Conservation (phyloP, 352 stramenopile species). For the Thalassiosira hispida region DNA sequence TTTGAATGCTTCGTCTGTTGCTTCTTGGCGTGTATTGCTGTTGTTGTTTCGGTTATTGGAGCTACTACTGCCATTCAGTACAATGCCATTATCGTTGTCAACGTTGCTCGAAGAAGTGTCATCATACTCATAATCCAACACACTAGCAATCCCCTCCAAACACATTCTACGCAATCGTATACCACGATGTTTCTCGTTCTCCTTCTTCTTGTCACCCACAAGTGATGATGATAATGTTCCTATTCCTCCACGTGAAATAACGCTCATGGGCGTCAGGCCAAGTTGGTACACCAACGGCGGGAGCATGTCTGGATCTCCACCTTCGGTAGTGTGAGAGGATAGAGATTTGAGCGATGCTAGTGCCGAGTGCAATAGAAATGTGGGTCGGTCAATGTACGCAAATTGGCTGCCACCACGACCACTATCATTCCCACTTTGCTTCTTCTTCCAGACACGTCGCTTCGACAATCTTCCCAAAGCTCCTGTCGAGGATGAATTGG, state of each 20-base stretch:
- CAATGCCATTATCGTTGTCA: background rate
- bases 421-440: background rate
- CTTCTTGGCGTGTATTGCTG: background rate
- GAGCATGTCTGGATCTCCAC: constrained; percentile 29
- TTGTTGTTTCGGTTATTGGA: background rate
- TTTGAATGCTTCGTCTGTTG: constrained; percentile 26
- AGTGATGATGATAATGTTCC: background rate
- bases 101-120: background rate
- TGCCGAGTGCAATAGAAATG: constrained; percentile 13
- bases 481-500: background rate
- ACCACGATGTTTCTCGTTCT: constrained; percentile 40
- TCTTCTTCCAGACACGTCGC: constrained; percentile 15
- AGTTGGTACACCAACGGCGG: constrained; percentile 61
- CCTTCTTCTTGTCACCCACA: constrained; percentile 4
- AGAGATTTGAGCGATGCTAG: constrained; percentile 21
- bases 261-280: constrained; percentile 27
- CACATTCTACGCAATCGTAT: constrained; percentile 34
- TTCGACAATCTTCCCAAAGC: constrained; percentile 2
- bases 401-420: constrained; percentile 17
- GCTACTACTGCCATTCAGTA: background rate
- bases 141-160: constrained; percentile 45
- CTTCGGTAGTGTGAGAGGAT: background rate
- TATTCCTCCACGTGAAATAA: background rate
- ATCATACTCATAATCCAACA: constrained; percentile 30
- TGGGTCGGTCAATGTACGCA: constrained; percentile 38